phyloP scores from a whole-genome alignment of 116 monocot genomes.

The Iris pallida region DNA sequence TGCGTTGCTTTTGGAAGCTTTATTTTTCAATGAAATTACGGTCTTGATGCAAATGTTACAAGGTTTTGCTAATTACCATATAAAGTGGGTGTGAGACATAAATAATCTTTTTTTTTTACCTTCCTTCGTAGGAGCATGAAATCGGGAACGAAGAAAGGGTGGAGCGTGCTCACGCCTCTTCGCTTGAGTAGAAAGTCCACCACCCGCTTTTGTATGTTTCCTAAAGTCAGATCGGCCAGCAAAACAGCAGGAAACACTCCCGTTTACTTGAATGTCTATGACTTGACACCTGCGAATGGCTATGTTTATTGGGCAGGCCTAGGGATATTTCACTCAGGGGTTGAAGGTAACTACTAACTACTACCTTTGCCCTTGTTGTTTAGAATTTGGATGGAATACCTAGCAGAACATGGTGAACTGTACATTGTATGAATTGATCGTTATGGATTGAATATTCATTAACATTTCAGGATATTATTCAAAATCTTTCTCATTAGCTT shows the following conservation, averaged over 20 bases:
- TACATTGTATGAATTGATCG: no score
- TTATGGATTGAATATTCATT: no score
- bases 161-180: conserved; percentile 9
- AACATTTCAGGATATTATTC: no score
- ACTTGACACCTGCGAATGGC: conserved; percentile 20
- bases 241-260: background rate
- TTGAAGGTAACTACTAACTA: conserved; percentile 18
- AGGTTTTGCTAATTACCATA: no score
- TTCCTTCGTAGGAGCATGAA: conserved; percentile 5
- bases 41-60: no score
- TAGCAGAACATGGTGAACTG: no score
- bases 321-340: conserved; percentile 19
- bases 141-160: conserved; percentile 3
- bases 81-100: background rate
- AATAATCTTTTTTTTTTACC: background rate
- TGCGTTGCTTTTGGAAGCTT: no score
- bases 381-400: no score
- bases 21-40: no score
- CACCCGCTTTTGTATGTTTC: conserved; percentile 8
- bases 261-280: conserved; percentile 25
- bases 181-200: conserved; percentile 1
- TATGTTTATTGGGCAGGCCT: conserved; percentile 22
- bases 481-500: no score
- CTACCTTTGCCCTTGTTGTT: no score
- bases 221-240: conserved; percentile 8